Base-by-base conservation (phyloP, 2,329 filamentous ascomycete genomes). In the Sphaerulina musiva region DNA sequence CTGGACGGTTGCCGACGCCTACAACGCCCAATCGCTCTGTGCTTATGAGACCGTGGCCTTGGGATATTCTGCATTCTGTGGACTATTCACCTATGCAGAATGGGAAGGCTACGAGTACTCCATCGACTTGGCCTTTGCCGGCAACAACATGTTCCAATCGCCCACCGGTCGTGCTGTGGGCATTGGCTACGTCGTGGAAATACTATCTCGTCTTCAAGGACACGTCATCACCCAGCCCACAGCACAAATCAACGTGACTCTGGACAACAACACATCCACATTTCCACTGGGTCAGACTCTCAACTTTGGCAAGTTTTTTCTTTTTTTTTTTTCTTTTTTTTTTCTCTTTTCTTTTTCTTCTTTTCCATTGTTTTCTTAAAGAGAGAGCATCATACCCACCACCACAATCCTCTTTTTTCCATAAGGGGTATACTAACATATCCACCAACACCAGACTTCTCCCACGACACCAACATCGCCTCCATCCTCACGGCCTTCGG, bases 11-110 rank as follows among this genome's bases (percentile, higher is more conserved):
- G 69, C 75, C 2, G 83, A 87, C 63, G 79, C 79, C 0, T 86
- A 84, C 68, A 80, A 84, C 14, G 82, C 82, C 0, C 86, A 90
- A 68, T 83, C 76, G 2, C 76, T 90, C 66, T 91, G 87, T 62
- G 82, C 86, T 0, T 91, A 90, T 64, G 87, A 91, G 69, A 89
- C 85, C 0, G 79, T 88, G n/a, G 82, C 84, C 1, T 83, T 86
- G 55, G 87, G 87, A 20, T 90, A 83, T 72, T 87, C 84, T 61
- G 77, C 76, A 8, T 91, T 87, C 73, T 91, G 87, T 66, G 74
- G 81, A 23, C 76, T 91, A 3, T 91, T 90, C 67, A 89, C 82
- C 0, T 87, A 84, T 60, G 76, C 84, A 17, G 87, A 91, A 66
- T 91, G 86, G 86, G 71, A 59, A 32, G 53, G 57, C 39, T 90